A percentile compares a stretch with the other conserved stretches of the same genome.
These are phyloP conservation scores for Lentinus brumalis DNA, from an alignment of 768 basidiomycete species.

Conservation along the genomic window DNA sequence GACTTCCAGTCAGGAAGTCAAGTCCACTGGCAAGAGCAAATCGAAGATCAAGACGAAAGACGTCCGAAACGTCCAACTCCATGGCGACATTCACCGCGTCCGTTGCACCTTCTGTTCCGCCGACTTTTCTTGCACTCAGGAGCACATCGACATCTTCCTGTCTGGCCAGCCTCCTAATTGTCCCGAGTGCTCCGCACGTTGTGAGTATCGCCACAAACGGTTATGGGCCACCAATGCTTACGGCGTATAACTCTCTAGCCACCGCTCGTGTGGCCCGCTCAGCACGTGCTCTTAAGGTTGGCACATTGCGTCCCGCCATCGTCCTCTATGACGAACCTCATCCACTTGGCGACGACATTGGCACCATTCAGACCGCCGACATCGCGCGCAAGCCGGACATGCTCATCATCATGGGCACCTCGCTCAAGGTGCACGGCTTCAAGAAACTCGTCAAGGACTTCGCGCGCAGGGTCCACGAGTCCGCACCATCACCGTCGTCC, in stretches of 20 bases:
- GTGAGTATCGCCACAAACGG: slow-evolving; percentile 51
- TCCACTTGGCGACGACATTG: slow-evolving; percentile 92
- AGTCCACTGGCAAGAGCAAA: slow-evolving; percentile 63
- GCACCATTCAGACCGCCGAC: slow-evolving; percentile 75
- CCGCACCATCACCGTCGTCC: slow-evolving; percentile 38
- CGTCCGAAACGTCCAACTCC: slow-evolving; percentile 88
- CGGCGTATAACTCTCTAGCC: slow-evolving; percentile 41
- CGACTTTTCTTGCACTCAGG: slow-evolving; percentile 67
- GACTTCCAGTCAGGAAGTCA: slow-evolving; percentile 56
- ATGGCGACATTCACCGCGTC: slow-evolving; percentile 92
- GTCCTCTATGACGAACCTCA: slow-evolving; percentile 95
- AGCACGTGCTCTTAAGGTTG: slow-evolving; percentile 76
- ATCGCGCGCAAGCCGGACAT: slow-evolving; percentile 82
- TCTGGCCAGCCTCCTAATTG: slow-evolving; percentile 80
- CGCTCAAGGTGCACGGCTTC: slow-evolving; percentile 92
- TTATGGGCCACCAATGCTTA: slow-evolving; percentile 1
- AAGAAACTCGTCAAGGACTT: slow-evolving; percentile 95
- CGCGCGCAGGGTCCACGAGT: slow-evolving; percentile 75
- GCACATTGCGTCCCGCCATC: slow-evolving; percentile 89
- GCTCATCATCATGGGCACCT: slow-evolving; percentile 96
- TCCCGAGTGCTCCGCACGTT: slow-evolving; percentile 79
- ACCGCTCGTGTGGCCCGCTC: slow-evolving; percentile 80
- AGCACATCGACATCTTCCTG: slow-evolving; percentile 64
- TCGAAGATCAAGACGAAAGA: slow-evolving; percentile 66
- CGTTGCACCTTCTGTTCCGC: slow-evolving; percentile 85